Evolutionary conservation across 257 asterid genomes (phyloP).

Genomic region (Ehretia macrophylla): DNA sequence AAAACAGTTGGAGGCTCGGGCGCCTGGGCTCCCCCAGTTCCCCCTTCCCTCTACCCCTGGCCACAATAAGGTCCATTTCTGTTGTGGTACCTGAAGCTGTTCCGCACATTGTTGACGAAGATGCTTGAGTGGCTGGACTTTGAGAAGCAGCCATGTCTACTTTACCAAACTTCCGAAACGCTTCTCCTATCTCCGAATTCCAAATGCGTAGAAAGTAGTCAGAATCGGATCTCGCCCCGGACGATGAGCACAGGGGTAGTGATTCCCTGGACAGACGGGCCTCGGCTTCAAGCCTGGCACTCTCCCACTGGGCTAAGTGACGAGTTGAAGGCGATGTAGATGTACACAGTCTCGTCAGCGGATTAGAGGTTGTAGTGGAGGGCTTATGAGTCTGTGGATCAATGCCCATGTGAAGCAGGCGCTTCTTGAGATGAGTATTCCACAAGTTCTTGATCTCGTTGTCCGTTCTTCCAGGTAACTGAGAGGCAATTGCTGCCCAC

Average conservation of each 20-base stretch:
- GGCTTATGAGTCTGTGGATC: slow-evolving; percentile 86
- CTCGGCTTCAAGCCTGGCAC: slow-evolving; percentile 91
- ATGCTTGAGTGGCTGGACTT: slow-evolving; percentile 32
- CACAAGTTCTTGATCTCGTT: slow-evolving; percentile 92
- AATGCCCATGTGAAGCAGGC: slow-evolving; percentile 65
- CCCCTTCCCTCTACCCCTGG: no score
- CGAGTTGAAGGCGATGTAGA: slow-evolving; percentile 63
- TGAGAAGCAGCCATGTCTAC: slow-evolving; percentile 23
- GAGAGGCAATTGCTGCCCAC: slow-evolving; percentile 96
- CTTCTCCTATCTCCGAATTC: slow-evolving; percentile 85
- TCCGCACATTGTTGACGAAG: slow-evolving; percentile 40
- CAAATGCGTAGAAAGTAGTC: slow-evolving; percentile 74
- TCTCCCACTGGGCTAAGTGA: slow-evolving; percentile 99
- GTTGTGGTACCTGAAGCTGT: slow-evolving; percentile 44
- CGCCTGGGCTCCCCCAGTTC: no score
- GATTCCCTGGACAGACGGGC: slow-evolving; percentile 80
- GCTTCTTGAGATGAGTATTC: slow-evolving; percentile 90
- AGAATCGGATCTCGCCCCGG: slow-evolving; percentile 20
- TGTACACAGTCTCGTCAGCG: slow-evolving; percentile 16
- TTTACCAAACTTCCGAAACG: slow-evolving; percentile 41
- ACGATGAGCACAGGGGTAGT: slow-evolving; percentile 30
- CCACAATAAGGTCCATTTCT: slow-evolving; percentile 19
- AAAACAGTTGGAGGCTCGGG: no score
- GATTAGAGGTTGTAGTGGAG: slow-evolving; percentile 16
- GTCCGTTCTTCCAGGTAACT: slow-evolving; percentile 87